Percentiles rank a stretch among this genome's conserved stretches.
phyloP scores from a whole-genome alignment of 768 basidiomycete species.

The Mrakia hoshinonis region DNA sequence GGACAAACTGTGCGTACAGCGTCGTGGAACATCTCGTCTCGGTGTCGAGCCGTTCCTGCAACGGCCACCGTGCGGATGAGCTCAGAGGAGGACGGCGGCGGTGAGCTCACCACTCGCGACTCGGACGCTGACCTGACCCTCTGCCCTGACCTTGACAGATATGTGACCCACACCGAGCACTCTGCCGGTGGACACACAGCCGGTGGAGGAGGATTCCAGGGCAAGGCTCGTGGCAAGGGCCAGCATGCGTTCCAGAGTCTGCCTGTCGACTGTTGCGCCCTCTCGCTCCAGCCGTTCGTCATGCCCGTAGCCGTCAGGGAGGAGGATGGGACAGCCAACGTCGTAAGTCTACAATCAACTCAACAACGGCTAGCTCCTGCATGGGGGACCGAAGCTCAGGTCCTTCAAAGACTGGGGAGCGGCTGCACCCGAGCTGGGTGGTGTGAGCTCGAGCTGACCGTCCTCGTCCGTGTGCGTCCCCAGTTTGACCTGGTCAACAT shows the following conservation, averaged over 20 bases:
- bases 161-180: conserved; percentile 37
- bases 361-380: no score
- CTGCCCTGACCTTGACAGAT: conserved; percentile 16
- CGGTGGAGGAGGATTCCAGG: background rate
- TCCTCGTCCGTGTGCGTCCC: background rate
- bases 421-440: background rate
- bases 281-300: conserved; percentile 79
- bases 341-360: conserved; percentile 36
- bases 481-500: conserved; percentile 53
- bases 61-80: no score
- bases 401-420: no score
- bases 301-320: conserved; percentile 84
- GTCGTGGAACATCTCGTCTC: no score
- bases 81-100: no score
- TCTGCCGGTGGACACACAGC: background rate
- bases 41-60: no score
- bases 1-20: background rate
- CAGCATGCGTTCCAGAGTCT: conserved; percentile 36
- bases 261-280: conserved; percentile 65
- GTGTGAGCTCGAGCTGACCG: conserved; percentile 4
- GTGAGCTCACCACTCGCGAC: no score
- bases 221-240: background rate
- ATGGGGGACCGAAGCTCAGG: no score
- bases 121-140: no score
- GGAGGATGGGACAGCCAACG: conserved; percentile 64